These are phyloP conservation scores for Plasmodium yoelii DNA, from an alignment of 169 alveolate species.

Conservation along the genomic window DNA sequence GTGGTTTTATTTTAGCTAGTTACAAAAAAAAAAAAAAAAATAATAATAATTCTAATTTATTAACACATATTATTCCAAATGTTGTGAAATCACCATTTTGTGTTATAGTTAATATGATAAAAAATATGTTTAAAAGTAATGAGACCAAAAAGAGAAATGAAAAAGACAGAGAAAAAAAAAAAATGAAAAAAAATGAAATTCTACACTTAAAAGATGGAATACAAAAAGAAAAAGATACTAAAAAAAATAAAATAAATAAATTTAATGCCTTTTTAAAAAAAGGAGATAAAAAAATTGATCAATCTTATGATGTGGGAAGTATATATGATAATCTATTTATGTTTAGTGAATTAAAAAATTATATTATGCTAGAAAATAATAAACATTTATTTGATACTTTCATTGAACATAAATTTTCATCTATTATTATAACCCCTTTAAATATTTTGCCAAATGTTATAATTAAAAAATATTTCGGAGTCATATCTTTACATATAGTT, in stretches of 20 bases:
- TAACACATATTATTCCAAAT: background rate
- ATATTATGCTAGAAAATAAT: slow-evolving; percentile 33
- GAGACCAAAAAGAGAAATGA: slow-evolving; percentile 1
- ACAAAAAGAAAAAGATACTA: slow-evolving; percentile 18
- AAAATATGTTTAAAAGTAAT: background rate
- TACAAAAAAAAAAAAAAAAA: slow-evolving; percentile 2
- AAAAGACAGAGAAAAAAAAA: background rate
- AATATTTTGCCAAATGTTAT: slow-evolving; percentile 62
- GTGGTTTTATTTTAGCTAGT: slow-evolving; percentile 9
- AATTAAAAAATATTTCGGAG: slow-evolving; percentile 73
- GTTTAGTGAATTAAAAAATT: slow-evolving; percentile 52
- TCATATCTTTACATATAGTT: slow-evolving; percentile 61
- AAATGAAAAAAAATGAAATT: too few species aligned
- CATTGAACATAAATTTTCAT: slow-evolving; percentile 42
- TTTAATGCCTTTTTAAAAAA: slow-evolving; percentile 30
- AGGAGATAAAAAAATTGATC: slow-evolving; percentile 7
- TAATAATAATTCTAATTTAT: background rate
- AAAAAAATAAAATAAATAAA: slow-evolving; percentile 20
- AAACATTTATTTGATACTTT: slow-evolving; percentile 35
- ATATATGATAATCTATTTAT: slow-evolving; percentile 29
- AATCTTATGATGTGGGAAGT: slow-evolving; percentile 11
- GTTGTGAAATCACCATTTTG: background rate
- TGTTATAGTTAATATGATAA: background rate
- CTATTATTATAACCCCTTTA: slow-evolving; percentile 64
- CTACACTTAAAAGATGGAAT: background rate